A percentile compares a stretch with the other conserved stretches of the same genome.
These are phyloP conservation scores for Trichoderma atroviride DNA, from an alignment of 2,329 filamentous ascomycete species.

Conservation along the genomic window DNA sequence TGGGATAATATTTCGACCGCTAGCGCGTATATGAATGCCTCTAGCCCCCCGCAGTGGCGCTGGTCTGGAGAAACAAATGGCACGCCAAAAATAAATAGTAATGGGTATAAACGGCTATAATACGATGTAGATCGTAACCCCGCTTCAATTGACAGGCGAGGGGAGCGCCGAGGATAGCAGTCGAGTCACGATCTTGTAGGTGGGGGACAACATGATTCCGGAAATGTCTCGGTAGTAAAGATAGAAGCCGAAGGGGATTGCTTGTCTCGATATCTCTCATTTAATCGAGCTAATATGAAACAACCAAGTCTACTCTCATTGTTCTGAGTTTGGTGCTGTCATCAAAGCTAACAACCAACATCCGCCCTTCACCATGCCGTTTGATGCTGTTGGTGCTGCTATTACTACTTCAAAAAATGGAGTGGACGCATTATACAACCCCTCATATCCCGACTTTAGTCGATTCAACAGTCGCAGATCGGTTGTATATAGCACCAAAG, in stretches of 20 bases:
- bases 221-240: conserved; percentile 8
- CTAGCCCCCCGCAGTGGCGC: conserved; percentile 21
- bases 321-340: not conserved
- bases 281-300: not conserved
- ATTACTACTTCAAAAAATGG: not conserved
- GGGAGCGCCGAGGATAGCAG: not conserved
- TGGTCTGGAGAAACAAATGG: not conserved
- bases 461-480: conserved; percentile 14
- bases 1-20: not conserved
- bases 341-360: not conserved
- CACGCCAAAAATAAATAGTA: not conserved
- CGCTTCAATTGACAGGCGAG: conserved; percentile 4
- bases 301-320: not conserved
- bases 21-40: not conserved
- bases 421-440: not conserved
- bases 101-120: not conserved
- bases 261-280: not conserved
- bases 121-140: conserved; percentile 18
- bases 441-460: conserved; percentile 14
- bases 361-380: not conserved
- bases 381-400: conserved; percentile 13
- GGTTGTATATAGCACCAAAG: conserved; percentile 21
- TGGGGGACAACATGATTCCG: conserved; percentile 17
- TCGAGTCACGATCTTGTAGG: conserved; percentile 2
- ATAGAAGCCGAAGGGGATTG: not conserved